Evolutionary conservation across 305 asterid genomes (phyloP).

Genomic region (Lippia alba): DNA sequence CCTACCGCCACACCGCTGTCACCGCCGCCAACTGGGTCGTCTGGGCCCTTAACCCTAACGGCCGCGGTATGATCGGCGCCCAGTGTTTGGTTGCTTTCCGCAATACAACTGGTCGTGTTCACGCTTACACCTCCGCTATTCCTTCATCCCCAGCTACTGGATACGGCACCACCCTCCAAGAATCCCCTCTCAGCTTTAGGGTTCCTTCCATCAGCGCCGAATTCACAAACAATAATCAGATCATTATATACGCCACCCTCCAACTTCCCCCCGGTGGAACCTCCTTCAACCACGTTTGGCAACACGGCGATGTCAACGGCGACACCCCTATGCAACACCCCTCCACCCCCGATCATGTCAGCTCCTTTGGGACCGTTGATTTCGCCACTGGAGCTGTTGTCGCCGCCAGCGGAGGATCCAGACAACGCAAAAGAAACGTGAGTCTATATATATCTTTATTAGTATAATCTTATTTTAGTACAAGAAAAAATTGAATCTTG

Average conservation of each 20-base stretch:
- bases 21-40: slow-evolving; percentile 60
- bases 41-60: slow-evolving; percentile 63
- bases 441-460: slow-evolving; percentile 26
- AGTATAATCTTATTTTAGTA: too few relatives aligned
- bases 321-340: slow-evolving; percentile 32
- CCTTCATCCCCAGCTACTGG: background rate
- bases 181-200: slow-evolving; percentile 57
- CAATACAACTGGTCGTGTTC: slow-evolving; percentile 38
- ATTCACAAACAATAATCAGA: slow-evolving; percentile 39
- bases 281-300: slow-evolving; percentile 74
- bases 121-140: slow-evolving; percentile 63
- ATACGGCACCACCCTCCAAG: slow-evolving; percentile 24
- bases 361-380: slow-evolving; percentile 53
- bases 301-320: slow-evolving; percentile 56
- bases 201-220: slow-evolving; percentile 57
- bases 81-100: slow-evolving; percentile 66
- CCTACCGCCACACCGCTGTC: slow-evolving; percentile 65
- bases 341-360: slow-evolving; percentile 22
- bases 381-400: slow-evolving; percentile 52
- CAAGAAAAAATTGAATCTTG: too few relatives aligned
- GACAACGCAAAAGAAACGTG: slow-evolving; percentile 54
- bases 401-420: slow-evolving; percentile 37
- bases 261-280: slow-evolving; percentile 57
- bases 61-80: slow-evolving; percentile 50
- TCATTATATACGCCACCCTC: slow-evolving; percentile 70